Evolutionary conservation across 164 flowering plant genomes (phyloP), one percentile per base, ranked within the genome.

Genomic region (Magnolia officinalis): DNA sequence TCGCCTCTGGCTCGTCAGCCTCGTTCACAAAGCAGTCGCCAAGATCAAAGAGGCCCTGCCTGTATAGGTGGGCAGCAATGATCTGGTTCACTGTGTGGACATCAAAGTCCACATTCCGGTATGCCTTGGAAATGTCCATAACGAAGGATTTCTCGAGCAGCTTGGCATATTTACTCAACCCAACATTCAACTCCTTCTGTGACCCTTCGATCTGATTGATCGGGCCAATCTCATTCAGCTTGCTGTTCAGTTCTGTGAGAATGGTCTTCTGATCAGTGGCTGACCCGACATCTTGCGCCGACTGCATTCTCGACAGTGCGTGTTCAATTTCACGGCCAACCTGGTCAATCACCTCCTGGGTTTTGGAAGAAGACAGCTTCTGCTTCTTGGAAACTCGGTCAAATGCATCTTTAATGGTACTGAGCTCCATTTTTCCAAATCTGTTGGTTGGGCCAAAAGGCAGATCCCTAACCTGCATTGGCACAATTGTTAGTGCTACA

Each of bases 81-180:
- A 93, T 91, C 72, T 87, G 88, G 79, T 90, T 93, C 13, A 91
- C 73, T 0, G 79, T 87, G 64, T 88, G 86, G 1, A 50, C 66
- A 69, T 95, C 96, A 77, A 88, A 90, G 2, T 91, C 92, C 50
- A 90, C 81, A 76, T 87, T 86, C 75, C 95, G 85, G 78, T 88
- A 92, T 8, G 96, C 94, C 86, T 87, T 93, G 66, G 96, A 89
- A 72, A 92, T 93, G 77, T 93, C 96, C 4, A 92, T 86, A 82
- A 82, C 88, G 78, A 95, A 89, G 18, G 76, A 78, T 80, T 91
- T 93, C 83, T 95, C 97, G 18, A 92, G 88, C 73, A 83, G 80
- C 76, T 92, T 94, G 7, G 81, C 79, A 63, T 88, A 93, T 84
- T 91, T 93, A 91, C 85, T 86, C 59, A 95, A 70, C 3, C 84